These are phyloP conservation scores for Selaginella moellendorffii DNA, from an alignment of 75 land plant species.

Conservation along the genomic window DNA sequence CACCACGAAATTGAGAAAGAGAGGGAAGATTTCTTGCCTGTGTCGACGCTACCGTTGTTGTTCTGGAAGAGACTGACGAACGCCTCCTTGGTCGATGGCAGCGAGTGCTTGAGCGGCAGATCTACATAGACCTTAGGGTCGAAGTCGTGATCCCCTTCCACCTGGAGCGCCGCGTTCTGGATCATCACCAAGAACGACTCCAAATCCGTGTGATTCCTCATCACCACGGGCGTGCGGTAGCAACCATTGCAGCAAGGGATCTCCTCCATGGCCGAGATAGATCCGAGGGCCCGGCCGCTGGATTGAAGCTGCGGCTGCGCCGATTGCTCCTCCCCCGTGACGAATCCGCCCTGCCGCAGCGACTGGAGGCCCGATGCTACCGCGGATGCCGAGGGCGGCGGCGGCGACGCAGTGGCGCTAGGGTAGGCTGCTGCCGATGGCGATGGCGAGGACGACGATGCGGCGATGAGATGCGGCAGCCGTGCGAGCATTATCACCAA, in stretches of 20 bases:
- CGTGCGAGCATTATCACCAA: not conserved
- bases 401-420: not conserved
- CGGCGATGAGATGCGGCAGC: not conserved
- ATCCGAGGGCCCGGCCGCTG: not conserved
- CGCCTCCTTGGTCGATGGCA: constrained; percentile 23
- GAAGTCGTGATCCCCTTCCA: constrained; percentile 36
- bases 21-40: constrained; percentile 9
- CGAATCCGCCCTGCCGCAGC: not conserved
- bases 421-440: no score
- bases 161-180: constrained; percentile 39
- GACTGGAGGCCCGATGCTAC: not conserved
- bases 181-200: constrained; percentile 37
- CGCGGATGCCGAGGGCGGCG: no score
- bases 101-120: constrained; percentile 36
- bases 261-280: not conserved
- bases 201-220: constrained; percentile 14
- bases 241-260: not conserved
- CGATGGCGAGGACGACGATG: not conserved
- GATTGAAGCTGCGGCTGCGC: not conserved
- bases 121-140: constrained; percentile 87
- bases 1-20: no score
- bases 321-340: not conserved
- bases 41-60: constrained; percentile 22
- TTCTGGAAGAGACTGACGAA: constrained; percentile 27
- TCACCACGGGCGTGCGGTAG: not conserved